These are phyloP conservation scores for Chalaropsis ovoidea DNA, from an alignment of 2,329 filamentous ascomycete genomes.

Conservation along the genomic window DNA sequence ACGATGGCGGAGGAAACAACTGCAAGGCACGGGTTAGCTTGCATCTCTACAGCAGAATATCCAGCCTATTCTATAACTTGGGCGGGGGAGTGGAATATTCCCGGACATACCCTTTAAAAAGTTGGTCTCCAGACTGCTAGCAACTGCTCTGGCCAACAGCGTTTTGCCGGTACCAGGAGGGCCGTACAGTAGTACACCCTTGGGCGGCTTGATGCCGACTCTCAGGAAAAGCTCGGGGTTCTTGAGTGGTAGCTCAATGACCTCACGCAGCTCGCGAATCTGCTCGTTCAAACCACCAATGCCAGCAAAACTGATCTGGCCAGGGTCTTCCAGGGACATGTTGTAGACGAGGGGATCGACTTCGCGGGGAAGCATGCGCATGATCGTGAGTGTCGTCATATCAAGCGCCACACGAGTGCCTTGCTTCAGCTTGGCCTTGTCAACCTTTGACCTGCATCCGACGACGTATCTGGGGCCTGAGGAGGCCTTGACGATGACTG, in stretches of 20 bases:
- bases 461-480: conserved; percentile 96
- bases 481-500: conserved; percentile 97
- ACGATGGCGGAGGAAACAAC: conserved; percentile 98
- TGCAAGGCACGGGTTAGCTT: conserved; percentile 33
- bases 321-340: conserved; percentile 97
- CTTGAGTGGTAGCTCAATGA: conserved; percentile 95
- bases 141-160: conserved; percentile 82
- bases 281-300: conserved; percentile 98
- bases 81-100: no score
- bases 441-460: conserved; percentile 94
- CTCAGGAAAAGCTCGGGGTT: conserved; percentile 95
- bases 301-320: conserved; percentile 93
- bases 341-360: conserved; percentile 99
- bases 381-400: conserved; percentile 99
- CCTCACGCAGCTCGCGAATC: conserved; percentile 91
- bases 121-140: conserved; percentile 93
- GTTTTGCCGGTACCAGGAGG: conserved; percentile 97
- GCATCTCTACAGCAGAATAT: not conserved
- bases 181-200: conserved; percentile 91
- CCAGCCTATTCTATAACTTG: not conserved
- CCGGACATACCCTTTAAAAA: conserved; percentile 73
- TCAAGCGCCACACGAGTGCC: conserved; percentile 94
- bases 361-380: conserved; percentile 98
- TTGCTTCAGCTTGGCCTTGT: conserved; percentile 95
- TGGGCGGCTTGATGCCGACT: conserved; percentile 97